Percentiles rank a stretch among this genome's conserved stretches.
Conservation (phyloP, 2,329 filamentous ascomycete genomes). For the Colletotrichum falcatum region DNA sequence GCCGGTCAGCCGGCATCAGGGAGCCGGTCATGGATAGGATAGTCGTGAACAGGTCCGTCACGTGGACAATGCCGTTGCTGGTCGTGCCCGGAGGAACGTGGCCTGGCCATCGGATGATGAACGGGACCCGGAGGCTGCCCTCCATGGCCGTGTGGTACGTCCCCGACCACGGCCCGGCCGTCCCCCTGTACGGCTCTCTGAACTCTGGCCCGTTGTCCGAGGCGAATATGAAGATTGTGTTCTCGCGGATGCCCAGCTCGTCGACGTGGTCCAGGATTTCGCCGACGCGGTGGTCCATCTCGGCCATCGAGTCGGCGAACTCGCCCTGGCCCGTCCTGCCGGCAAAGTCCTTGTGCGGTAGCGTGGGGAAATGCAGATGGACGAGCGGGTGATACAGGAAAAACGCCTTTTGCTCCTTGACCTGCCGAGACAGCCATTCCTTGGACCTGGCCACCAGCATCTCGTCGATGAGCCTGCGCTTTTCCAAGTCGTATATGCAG, state of each 20-base stretch:
- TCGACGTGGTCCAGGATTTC: constrained; percentile 50
- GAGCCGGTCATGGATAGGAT: constrained; percentile 46
- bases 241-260: constrained; percentile 45
- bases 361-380: constrained; percentile 50
- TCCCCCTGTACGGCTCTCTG: constrained; percentile 48
- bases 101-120: constrained; percentile 51
- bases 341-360: constrained; percentile 48
- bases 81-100: constrained; percentile 44
- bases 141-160: constrained; percentile 54
- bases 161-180: constrained; percentile 50
- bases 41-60: constrained; percentile 50
- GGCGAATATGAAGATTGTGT: constrained; percentile 51
- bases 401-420: constrained; percentile 44
- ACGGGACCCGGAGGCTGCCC: constrained; percentile 50
- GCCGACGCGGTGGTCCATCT: constrained; percentile 50
- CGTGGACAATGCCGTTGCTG: constrained; percentile 50
- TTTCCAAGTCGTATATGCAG: constrained; percentile 49
- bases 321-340: constrained; percentile 48
- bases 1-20: constrained; percentile 44
- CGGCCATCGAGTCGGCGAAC: constrained; percentile 50
- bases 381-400: constrained; percentile 51
- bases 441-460: constrained; percentile 49
- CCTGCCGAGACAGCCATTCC: constrained; percentile 48
- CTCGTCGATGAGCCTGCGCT: constrained; percentile 48
- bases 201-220: constrained; percentile 53